phyloP scores from a whole-genome alignment of 2,329 filamentous ascomycete genomes.

The Pleurostoma richardsiae region DNA sequence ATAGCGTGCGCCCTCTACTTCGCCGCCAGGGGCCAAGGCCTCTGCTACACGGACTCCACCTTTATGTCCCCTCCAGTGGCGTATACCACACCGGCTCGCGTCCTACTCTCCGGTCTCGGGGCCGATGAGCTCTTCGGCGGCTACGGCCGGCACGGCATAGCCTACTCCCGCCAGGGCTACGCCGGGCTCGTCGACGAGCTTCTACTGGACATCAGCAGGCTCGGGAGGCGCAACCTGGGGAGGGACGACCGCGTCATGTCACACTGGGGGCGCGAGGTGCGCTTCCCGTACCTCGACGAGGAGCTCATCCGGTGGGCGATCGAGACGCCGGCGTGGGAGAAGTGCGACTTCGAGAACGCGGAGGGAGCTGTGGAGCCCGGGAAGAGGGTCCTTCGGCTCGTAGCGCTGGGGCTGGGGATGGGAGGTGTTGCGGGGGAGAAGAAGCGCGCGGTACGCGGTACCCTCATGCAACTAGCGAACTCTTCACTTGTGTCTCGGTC shows the following conservation, averaged over 20 bases:
- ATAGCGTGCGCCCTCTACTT: constrained; percentile 95
- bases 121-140: constrained; percentile 96
- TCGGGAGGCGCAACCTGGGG: constrained; percentile 92
- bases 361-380: constrained; percentile 59
- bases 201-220: constrained; percentile 74
- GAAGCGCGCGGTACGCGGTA: constrained; percentile 71
- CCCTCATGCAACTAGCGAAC: background rate
- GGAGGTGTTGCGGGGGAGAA: constrained; percentile 71
- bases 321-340: constrained; percentile 68
- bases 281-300: constrained; percentile 91
- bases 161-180: constrained; percentile 67
- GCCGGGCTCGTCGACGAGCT: constrained; percentile 73
- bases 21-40: constrained; percentile 69
- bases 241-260: constrained; percentile 89
- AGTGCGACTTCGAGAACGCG: constrained; percentile 74
- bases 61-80: constrained; percentile 11
- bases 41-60: constrained; percentile 26
- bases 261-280: constrained; percentile 81
- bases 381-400: constrained; percentile 73
- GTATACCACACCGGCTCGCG: constrained; percentile 69
- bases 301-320: constrained; percentile 78
- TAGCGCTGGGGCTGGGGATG: constrained; percentile 74
- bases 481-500: background rate
- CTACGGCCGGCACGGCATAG: constrained; percentile 77
- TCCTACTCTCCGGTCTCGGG: constrained; percentile 86